Base-by-base conservation (phyloP, 2,329 filamentous ascomycete species). In the Epichloe amarillans region DNA sequence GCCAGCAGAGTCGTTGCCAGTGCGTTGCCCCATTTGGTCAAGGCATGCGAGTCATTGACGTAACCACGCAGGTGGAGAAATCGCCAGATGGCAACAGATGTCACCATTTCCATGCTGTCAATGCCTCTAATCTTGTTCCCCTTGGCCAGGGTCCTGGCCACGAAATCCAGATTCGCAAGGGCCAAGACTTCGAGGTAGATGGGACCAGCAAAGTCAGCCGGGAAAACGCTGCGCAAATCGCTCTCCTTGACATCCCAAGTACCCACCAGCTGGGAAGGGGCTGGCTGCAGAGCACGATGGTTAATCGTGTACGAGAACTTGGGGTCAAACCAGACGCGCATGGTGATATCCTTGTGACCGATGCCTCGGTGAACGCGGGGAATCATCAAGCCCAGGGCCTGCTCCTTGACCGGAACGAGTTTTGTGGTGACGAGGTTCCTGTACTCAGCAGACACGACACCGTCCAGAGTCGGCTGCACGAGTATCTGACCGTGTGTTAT, bases 21-120 rank as follows among this genome's bases (percentile, higher is more conserved):
- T 19, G 87, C 87, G 59, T 83, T 81, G 15, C 91, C 93, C 88
- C 89, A 95, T 8, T 73, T 69, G 8, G 90, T 95, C 54, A 96
- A 75, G 53, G 83, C 79, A 66, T 97, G 91, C 46, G 79, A 73
- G 47, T 82, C 75, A 58, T 93, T 80, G 45, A 95, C 75, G 61
- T 96, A 98, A 23, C 84, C 89, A 53, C 90, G 82, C 46, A 97
- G 75, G 62, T 95, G 88, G 21, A 98, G 75, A 67, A 96, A 93
- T 50, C 89, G 81, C 85, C 88, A 96, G 52, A 91, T 76, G 6
- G 84, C 80, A 59, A 95, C 87, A 17, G 79, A 79, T 7, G 75
- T 68, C 50, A 88, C 70, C 50, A 91, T 77, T 60, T 93, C 86
- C 15, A 68, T 64, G 21, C 73, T 74, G 46, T 84, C 76, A 55